Evolutionary conservation across 108 stramenopile species (phyloP), one percentile per base, ranked within the genome.

Genomic region (Nitzschia sp.): DNA sequence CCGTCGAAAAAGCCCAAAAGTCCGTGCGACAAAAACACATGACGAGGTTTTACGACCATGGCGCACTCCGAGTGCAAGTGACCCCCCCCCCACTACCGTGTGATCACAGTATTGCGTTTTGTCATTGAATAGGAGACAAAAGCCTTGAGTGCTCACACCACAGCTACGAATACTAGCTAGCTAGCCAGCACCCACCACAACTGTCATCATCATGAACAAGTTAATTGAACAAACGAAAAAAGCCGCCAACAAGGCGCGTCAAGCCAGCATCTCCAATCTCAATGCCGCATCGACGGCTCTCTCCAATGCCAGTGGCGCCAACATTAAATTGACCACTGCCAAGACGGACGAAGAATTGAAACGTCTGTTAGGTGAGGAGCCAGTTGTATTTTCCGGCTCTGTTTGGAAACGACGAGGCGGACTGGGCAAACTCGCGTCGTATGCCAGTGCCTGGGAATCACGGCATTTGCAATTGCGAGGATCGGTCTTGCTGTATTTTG

Each of bases 401-500:
- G 81, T 71, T 1, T 87, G 83, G 83, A 87, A 87, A 58, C 81
- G 81, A 49, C 66, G 86, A 19, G 75, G 74, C 9, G 86, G 86
- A 17, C 62, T 83, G 26, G 83, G 77, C 11, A 79, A 81, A 54
- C 70, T 72, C 31, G 84, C 79, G 38, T 65, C 60, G 35, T 69
- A 65, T 27, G 59, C 58, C 11, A 67, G 63, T 66, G 63, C 72
- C 1, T 87, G 86, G 86, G 83, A 87, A 70, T 38, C 66, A 15
- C 66, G 86, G 11, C 61, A 62, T 23, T 57, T 87, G 57, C 74
- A 75, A 13, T 59, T 87, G 18, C 54, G 67, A 0, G 57, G 77
- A 35, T 38, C 30, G 26, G 64, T 34, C 2, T 53, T 87, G 0
- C 57, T 64, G 29, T 83, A 87, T 36, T 87, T 67, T 69, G 54